Evolutionary conservation across 306 rosid species (phyloP), one percentile per base, ranked within the genome.

Genomic region (Cicer chorassanicum): DNA sequence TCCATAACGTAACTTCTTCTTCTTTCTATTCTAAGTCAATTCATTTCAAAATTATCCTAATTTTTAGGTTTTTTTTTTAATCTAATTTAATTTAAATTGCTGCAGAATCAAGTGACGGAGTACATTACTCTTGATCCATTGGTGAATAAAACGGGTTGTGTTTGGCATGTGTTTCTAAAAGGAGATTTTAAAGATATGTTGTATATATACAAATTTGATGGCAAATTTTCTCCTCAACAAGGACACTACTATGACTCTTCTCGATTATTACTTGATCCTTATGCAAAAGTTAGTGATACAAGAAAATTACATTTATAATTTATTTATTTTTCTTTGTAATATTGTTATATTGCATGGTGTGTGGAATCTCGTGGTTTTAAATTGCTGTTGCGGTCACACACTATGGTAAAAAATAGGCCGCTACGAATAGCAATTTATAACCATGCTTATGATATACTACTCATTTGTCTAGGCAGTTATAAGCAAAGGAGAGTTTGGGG

Each of bases 91-190:
- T 29, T 29, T 15, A 8, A 1, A 29, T 29, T 59, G 2, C 36
- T 60, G 66, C 87, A 94, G 98, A 86, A 87, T 86, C 82, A 73
- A 59, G 97, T 92, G 65, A 86, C 90, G 8, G 90, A 90, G 80
- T 82, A 79, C 75, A 79, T 94, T 78, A 19, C 79, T 38, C 94
- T 91, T 24, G 91, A 94, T 79, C 93, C 95, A 8, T 53, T 73
- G 70, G 34, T 82, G 46, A 94, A 91, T 82, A 89, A 76, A 85
- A 91, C 96, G 41, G 98, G 97, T 36, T 73, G 82, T 82, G 92
- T 94, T 40, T 94, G 98, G 98, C 99, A 92, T 80, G 92, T 90
- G 51, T 86, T 92, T 70, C 50, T 94, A 1, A 84, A 82, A 84
- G 98, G 97, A 57, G 96, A 92, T 85, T 87, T 94, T 65, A 82